A percentile compares a stretch with the other conserved stretches of the same genome.
Evolutionary conservation across 2,329 filamentous ascomycete genomes (phyloP).

Genomic region (Phaeosphaeria sp.): DNA sequence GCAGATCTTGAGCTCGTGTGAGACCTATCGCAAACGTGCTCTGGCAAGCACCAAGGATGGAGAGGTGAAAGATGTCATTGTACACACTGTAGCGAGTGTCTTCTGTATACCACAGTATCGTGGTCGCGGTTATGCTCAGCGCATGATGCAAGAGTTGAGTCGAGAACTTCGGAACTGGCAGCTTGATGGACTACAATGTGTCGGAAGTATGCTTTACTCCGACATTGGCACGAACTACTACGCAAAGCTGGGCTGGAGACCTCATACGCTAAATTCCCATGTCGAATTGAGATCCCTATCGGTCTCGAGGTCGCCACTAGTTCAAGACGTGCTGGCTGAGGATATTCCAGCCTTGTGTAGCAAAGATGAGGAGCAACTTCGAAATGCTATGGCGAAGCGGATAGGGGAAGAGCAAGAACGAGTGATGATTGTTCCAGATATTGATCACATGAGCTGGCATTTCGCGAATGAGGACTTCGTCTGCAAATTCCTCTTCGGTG

Average conservation of each 20-base stretch:
- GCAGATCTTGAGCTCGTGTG: conserved; percentile 61
- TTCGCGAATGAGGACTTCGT: conserved; percentile 79
- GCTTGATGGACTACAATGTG: conserved; percentile 29
- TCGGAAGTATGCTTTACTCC: conserved; percentile 81
- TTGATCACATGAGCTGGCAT: conserved; percentile 73
- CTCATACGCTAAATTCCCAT: conserved; percentile 72
- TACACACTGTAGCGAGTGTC: conserved; percentile 78
- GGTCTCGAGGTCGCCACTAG: conserved; percentile 4
- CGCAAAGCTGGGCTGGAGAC: conserved; percentile 73
- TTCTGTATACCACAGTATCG: conserved; percentile 70
- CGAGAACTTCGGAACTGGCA: conserved; percentile 59
- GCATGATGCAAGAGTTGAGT: conserved; percentile 75
- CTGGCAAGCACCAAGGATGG: conserved; percentile 50
- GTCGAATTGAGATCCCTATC: conserved; percentile 58
- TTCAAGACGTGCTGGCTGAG: conserved; percentile 59
- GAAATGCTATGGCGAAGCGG: conserved; percentile 52
- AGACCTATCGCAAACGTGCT: conserved; percentile 54
- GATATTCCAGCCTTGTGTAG: conserved; percentile 66
- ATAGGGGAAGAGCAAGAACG: conserved; percentile 49
- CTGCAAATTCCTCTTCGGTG: conserved; percentile 62
- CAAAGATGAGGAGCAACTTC: conserved; percentile 67
- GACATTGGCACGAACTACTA: conserved; percentile 86
- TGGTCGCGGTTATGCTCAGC: conserved; percentile 73
- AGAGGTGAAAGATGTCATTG: conserved; percentile 59
- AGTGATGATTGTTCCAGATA: conserved; percentile 70